Base-by-base conservation (phyloP, 2,329 filamentous ascomycete species). In the Colletotrichum brevisporum region DNA sequence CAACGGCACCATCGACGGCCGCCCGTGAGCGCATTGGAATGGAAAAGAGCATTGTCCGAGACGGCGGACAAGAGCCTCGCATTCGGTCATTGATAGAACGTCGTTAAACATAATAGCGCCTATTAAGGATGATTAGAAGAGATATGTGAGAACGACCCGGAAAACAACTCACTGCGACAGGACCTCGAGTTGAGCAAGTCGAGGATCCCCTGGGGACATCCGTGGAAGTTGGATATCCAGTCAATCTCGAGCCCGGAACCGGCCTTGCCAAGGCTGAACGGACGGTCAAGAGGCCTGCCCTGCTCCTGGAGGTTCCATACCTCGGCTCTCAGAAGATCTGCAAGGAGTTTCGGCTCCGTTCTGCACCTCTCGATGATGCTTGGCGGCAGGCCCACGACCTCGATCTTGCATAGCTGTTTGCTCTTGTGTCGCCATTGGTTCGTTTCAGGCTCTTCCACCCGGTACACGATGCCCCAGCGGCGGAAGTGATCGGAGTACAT, bases 91-190 rank as follows among this genome's bases (percentile, higher is more conserved):
- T 0, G 83, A 84, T 8, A 96, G 80, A 6, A 81, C 76, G 74
- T 97, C 94, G 73, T 95, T 95, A 80, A 97, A 97, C 92, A 95
- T 95, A 76, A 96, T 90, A 2, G 94, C 92, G 43, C 83, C 84
- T 86, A 16, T 0, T 1, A 1, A 13, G 27, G 15, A 24, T 52
- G 15, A 24, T 52, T 10, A 63, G 64, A 76, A 51, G 74, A 71
- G 5, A 6, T 26, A 27, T 0, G 15, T 2, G n/a, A 18, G 15
- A 3, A 47, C 5, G 9, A 12, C 6, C 8, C 27, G 48, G 26
- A 0, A 4, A 2, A n/a, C 12, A 36, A 74, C 82, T 71, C 76
- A 86, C 92, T 93, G 61, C 92, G 86, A 75, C 93, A 96, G 1
- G 93, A 89, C 63, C 92, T 86, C 0, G 92, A 94, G 75, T 94